phyloP scores from a whole-genome alignment of 495 filamentous ascomycete species.

The Parathielavia hyrcaniae region DNA sequence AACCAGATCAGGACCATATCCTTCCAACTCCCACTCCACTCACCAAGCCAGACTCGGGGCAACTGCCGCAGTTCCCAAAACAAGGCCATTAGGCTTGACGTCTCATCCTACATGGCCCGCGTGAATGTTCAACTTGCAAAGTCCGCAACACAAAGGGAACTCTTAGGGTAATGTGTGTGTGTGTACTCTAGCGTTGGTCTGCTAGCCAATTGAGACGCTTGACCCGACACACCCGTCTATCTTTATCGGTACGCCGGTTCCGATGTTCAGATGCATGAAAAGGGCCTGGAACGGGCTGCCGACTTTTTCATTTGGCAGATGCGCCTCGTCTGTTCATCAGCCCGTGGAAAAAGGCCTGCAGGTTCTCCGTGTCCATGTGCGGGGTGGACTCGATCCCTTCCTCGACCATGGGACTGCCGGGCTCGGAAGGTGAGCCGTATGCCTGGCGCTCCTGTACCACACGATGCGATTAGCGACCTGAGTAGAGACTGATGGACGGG shows the following conservation, averaged over 20 bases:
- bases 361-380: slow-evolving; percentile 43
- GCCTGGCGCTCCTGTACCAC: slow-evolving; percentile 42
- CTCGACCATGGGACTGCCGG: slow-evolving; percentile 29
- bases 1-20: background rate
- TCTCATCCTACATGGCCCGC: no score
- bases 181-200: no score
- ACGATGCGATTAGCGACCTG: background rate
- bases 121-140: no score
- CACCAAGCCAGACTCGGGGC: no score
- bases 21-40: no score
- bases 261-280: no score
- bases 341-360: slow-evolving; percentile 46
- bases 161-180: background rate
- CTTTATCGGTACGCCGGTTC: no score
- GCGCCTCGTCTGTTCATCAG: slow-evolving; percentile 39
- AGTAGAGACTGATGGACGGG: background rate
- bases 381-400: slow-evolving; percentile 28
- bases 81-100: no score
- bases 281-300: no score
- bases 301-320: slow-evolving; percentile 10
- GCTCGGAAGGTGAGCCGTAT: slow-evolving; percentile 37
- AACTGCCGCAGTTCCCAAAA: no score
- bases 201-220: no score
- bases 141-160: background rate
- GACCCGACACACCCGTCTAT: no score